A percentile compares a stretch with the other conserved stretches of the same genome.
Evolutionary conservation across 441 rosid species (phyloP).

Genomic region (Pelargonium cotyledonis): DNA sequence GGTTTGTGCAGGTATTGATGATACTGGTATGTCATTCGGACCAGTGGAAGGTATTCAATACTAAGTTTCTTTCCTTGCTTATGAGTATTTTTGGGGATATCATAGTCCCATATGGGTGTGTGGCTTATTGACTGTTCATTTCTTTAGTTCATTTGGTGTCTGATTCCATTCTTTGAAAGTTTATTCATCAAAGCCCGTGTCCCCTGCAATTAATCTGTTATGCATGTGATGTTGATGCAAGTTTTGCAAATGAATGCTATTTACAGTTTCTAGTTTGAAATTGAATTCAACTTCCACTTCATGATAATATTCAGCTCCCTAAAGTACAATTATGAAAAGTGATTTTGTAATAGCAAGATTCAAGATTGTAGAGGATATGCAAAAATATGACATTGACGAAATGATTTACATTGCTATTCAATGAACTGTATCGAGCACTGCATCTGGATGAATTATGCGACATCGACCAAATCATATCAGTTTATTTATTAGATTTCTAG

Average conservation of each 20-base stretch:
- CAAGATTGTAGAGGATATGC: too few species aligned
- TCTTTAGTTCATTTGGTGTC: neutral
- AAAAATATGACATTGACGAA: too few species aligned
- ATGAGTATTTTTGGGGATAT: neutral
- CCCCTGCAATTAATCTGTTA: neutral
- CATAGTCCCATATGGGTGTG: neutral
- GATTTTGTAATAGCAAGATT: too few species aligned
- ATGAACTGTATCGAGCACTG: too few species aligned
- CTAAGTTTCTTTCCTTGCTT: slow-evolving; percentile 12
- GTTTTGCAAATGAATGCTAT: neutral
- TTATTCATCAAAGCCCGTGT: neutral
- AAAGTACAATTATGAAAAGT: too few species aligned
- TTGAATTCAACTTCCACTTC: neutral
- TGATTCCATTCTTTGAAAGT: neutral
- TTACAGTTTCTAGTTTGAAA: neutral
- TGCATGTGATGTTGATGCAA: neutral
- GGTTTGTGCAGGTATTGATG: slow-evolving; percentile 74
- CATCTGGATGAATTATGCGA: too few species aligned
- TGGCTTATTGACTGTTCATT: neutral
- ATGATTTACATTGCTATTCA: too few species aligned
- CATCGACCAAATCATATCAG: too few species aligned
- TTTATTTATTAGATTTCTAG: too few species aligned
- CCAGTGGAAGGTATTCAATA: slow-evolving; percentile 75
- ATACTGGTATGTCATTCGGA: slow-evolving; percentile 75
- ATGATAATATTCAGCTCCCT: neutral